A percentile compares a stretch with the other conserved stretches of the same genome.
Conservation (phyloP, 345 rosid species). For the Stellera chamaejasme region DNA sequence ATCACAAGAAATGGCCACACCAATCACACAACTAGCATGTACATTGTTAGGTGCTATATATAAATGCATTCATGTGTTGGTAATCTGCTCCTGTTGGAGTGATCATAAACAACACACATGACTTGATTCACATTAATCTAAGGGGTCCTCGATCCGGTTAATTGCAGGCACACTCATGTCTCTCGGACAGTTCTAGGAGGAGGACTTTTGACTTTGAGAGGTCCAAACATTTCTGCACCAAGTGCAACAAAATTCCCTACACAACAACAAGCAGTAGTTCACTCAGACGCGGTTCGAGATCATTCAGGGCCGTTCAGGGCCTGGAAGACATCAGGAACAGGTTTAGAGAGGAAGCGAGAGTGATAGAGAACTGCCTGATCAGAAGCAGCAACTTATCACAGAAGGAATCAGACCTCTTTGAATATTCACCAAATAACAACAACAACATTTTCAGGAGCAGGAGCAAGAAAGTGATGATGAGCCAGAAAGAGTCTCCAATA, state of each 20-base stretch:
- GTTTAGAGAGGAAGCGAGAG: constrained; percentile 71
- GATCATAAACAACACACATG: neutral
- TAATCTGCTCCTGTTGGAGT: neutral
- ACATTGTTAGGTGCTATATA: constrained; percentile 9
- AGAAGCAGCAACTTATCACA: constrained; percentile 31
- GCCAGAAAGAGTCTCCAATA: constrained; percentile 47
- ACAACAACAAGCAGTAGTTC: constrained; percentile 9
- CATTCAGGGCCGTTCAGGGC: constrained; percentile 13
- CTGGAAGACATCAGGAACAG: constrained; percentile 46
- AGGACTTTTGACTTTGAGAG: constrained; percentile 50
- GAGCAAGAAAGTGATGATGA: constrained; percentile 9
- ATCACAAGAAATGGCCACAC: constrained; percentile 8
- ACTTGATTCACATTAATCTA: neutral
- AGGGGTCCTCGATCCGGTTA: neutral
- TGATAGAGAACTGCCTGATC: constrained; percentile 59
- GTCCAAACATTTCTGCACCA: constrained; percentile 38
- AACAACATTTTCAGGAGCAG: constrained; percentile 9
- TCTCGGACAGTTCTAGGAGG: constrained; percentile 53
- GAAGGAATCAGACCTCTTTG: constrained; percentile 23
- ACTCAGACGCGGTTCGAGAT: constrained; percentile 19
- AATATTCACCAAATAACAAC: constrained; percentile 7
- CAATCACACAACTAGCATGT: constrained; percentile 15
- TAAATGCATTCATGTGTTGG: constrained; percentile 6
- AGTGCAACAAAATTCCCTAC: constrained; percentile 44
- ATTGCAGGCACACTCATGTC: constrained; percentile 70